phyloP scores from a whole-genome alignment of 2,329 filamentous ascomycete species.

The Fusarium sp. region DNA sequence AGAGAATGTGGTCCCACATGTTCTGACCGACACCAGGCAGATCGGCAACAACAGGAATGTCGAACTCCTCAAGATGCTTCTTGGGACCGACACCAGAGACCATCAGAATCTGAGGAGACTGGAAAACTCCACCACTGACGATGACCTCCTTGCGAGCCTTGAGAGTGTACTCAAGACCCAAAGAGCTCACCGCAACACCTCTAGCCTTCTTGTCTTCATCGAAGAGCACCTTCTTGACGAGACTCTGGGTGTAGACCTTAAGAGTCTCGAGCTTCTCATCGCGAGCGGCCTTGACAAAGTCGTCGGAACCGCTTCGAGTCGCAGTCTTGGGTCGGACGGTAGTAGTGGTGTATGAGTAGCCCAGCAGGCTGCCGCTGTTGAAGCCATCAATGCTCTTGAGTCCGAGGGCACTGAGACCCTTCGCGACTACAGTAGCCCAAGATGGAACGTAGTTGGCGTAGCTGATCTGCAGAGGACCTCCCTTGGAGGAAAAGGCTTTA shows the following conservation, averaged over 20 bases:
- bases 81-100: slow-evolving; percentile 43
- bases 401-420: slow-evolving; percentile 49
- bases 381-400: slow-evolving; percentile 45
- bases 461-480: slow-evolving; percentile 49
- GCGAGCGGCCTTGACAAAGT: slow-evolving; percentile 49
- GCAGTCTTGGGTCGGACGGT: slow-evolving; percentile 40
- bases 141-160: slow-evolving; percentile 42
- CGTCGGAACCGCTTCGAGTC: slow-evolving; percentile 48
- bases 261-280: slow-evolving; percentile 52
- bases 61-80: slow-evolving; percentile 15
- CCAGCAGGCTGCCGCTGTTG: slow-evolving; percentile 44
- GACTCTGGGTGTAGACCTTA: slow-evolving; percentile 58
- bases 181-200: slow-evolving; percentile 53
- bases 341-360: slow-evolving; percentile 46
- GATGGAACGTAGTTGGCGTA: slow-evolving; percentile 49
- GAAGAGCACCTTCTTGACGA: slow-evolving; percentile 64
- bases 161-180: slow-evolving; percentile 35
- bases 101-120: slow-evolving; percentile 44
- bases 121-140: slow-evolving; percentile 36
- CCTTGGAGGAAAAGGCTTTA: slow-evolving; percentile 43
- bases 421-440: slow-evolving; percentile 42
- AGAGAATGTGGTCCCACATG: slow-evolving; percentile 42
- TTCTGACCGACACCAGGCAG: slow-evolving; percentile 44
- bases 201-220: slow-evolving; percentile 57
- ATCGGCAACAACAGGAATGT: slow-evolving; percentile 31